These are phyloP conservation scores for Oryza officinalis DNA, from an alignment of 176 grass and related monocot genomes.

Conservation along the genomic window DNA sequence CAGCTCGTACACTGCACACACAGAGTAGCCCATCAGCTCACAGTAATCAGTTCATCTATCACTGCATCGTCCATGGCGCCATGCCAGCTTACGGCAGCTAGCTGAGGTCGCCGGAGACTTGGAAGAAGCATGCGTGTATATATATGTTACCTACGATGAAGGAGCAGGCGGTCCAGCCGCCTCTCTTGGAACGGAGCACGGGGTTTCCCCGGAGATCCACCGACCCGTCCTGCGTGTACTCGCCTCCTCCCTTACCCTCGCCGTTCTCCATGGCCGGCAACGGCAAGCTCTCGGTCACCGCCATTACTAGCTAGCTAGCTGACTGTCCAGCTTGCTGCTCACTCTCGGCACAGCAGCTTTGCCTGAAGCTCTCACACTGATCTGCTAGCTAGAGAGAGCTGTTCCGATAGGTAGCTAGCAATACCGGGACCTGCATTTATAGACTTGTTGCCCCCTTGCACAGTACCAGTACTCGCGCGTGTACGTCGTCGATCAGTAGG, in stretches of 20 bases:
- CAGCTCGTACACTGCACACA: constrained; percentile 47
- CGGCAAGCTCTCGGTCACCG: background rate
- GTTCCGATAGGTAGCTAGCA: background rate
- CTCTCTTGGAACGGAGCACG: constrained; percentile 44
- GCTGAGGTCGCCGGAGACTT: background rate
- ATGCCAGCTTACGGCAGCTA: too few species aligned
- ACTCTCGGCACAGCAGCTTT: background rate
- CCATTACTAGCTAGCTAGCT: background rate
- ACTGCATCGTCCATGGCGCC: background rate
- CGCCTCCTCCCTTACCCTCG: background rate
- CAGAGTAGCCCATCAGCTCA: background rate
- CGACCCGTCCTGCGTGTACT: constrained; percentile 50
- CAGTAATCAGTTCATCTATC: too few species aligned
- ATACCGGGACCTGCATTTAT: constrained; percentile 32
- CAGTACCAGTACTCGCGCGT: background rate
- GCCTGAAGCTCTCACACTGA: background rate
- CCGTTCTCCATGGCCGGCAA: constrained; percentile 12
- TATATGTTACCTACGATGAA: constrained; percentile 43
- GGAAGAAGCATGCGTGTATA: too few species aligned
- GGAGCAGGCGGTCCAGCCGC: constrained; percentile 52
- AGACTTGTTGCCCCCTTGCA: background rate
- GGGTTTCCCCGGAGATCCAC: constrained; percentile 55
- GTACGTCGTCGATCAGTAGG: background rate
- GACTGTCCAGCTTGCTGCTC: background rate
- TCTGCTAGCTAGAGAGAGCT: background rate